Percentiles rank a stretch among this genome's conserved stretches.
These are phyloP conservation scores for Immersiporthe knoxdaviesiana DNA, from an alignment of 2,329 filamentous ascomycete genomes.

Conservation along the genomic window DNA sequence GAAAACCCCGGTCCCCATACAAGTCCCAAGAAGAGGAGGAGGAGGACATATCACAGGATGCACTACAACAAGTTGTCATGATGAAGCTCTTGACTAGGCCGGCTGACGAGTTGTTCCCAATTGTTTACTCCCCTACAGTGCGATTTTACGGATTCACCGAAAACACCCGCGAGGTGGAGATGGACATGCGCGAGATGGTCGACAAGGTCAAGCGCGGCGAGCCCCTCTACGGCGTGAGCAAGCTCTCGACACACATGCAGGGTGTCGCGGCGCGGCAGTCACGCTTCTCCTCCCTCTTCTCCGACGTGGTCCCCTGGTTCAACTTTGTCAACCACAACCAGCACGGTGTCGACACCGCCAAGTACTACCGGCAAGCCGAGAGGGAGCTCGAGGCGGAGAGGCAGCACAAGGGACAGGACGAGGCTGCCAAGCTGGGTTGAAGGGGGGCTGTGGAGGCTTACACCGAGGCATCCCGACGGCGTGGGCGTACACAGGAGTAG, in stretches of 20 bases:
- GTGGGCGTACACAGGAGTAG: background rate
- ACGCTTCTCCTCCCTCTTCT: constrained; percentile 82
- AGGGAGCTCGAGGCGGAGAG: constrained; percentile 85
- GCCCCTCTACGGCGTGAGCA: constrained; percentile 82
- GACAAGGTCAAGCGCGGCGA: constrained; percentile 91
- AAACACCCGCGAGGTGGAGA: constrained; percentile 86
- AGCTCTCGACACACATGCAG: constrained; percentile 85
- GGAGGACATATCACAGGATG: background rate
- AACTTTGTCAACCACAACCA: constrained; percentile 97
- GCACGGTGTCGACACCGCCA: constrained; percentile 96
- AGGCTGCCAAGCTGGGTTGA: constrained; percentile 25
- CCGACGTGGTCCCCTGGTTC: constrained; percentile 90
- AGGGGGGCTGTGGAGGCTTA: too few species aligned
- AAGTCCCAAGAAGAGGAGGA: background rate
- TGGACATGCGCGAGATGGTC: constrained; percentile 99
- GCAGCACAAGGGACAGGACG: constrained; percentile 20
- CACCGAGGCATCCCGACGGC: too few species aligned
- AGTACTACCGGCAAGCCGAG: constrained; percentile 97
- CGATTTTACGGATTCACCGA: constrained; percentile 96
- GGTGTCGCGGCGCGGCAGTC: constrained; percentile 92
- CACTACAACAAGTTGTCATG: background rate
- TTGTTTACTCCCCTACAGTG: constrained; percentile 67
- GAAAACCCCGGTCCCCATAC: constrained; percentile 1
- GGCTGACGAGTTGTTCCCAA: constrained; percentile 20
- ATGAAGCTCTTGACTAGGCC: background rate